Percentiles rank a stretch among this genome's conserved stretches.
Evolutionary conservation across 441 rosid genomes (phyloP).

Genomic region (Populus hybrid): DNA sequence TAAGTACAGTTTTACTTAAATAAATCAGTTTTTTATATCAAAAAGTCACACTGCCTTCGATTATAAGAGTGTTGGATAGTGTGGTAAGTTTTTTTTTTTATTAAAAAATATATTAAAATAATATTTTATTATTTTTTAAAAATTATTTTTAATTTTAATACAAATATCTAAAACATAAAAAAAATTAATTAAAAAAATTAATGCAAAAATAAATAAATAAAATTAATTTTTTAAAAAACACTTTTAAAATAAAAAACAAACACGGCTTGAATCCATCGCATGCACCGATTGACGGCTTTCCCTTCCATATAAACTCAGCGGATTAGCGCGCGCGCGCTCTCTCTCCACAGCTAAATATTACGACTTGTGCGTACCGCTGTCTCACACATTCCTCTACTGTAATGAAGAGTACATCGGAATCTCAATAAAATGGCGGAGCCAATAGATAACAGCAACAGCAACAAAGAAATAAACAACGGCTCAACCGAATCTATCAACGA

Average conservation of each 20-base stretch:
- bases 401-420: slow-evolving; percentile 18
- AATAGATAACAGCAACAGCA: slow-evolving; percentile 12
- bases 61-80: too few species aligned
- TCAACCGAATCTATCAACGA: background rate
- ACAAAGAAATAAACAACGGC: background rate
- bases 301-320: background rate
- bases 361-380: background rate
- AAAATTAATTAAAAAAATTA: too few species aligned
- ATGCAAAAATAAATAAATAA: too few species aligned
- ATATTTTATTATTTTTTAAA: too few species aligned
- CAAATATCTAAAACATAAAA: too few species aligned
- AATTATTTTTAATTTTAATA: too few species aligned
- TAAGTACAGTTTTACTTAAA: too few species aligned
- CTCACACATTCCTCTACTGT: background rate
- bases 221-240: too few species aligned
- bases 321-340: background rate
- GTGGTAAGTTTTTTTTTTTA: too few species aligned
- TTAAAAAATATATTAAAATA: too few species aligned
- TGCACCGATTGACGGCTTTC: background rate
- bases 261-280: background rate
- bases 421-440: slow-evolving; percentile 44
- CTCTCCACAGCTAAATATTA: background rate
- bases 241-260: too few species aligned
- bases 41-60: background rate
- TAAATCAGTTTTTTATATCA: background rate